Percentiles rank a stretch among this genome's conserved stretches.
Evolutionary conservation across 1,284 basidiomycete genomes (phyloP).

Genomic region (Leccinum pachyderme): DNA sequence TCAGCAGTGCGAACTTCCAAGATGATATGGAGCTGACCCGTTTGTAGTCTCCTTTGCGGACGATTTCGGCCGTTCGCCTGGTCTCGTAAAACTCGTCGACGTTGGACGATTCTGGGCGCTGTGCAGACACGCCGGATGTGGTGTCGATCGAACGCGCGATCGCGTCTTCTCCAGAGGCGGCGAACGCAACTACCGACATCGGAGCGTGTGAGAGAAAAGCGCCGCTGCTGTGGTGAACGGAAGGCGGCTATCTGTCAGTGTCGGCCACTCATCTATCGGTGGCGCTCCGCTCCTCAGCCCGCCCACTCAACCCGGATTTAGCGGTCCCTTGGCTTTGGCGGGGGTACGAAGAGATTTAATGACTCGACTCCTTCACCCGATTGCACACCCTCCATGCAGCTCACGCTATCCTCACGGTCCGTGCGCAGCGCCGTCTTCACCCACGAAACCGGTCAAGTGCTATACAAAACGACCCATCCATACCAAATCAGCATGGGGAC

Average conservation of each 20-base stretch:
- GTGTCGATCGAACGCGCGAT: constrained; percentile 55
- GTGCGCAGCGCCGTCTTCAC: constrained; percentile 26
- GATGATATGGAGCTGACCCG: constrained; percentile 42
- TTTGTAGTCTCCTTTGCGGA: constrained; percentile 53
- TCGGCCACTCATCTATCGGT: not conserved
- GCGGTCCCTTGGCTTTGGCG: not conserved
- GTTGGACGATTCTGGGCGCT: constrained; percentile 35
- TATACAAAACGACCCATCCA: constrained; percentile 33
- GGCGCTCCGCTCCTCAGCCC: not conserved
- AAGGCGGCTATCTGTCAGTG: not conserved
- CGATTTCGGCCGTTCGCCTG: constrained; percentile 49
- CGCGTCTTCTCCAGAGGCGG: constrained; percentile 58
- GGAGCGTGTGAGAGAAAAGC: not conserved
- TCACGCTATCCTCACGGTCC: constrained; percentile 19
- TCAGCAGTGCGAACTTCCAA: constrained; percentile 2
- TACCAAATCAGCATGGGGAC: constrained; percentile 12
- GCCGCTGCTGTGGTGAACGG: not conserved
- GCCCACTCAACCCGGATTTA: not conserved
- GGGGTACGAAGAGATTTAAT: not conserved
- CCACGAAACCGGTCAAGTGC: constrained; percentile 23
- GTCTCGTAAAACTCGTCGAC: constrained; percentile 66
- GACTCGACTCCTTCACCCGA: not conserved
- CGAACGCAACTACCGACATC: constrained; percentile 40
- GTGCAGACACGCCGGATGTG: constrained; percentile 37
- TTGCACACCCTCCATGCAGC: constrained; percentile 13